phyloP scores from a whole-genome alignment of 2,329 filamentous ascomycete species.

The Colletotrichum sp. region DNA sequence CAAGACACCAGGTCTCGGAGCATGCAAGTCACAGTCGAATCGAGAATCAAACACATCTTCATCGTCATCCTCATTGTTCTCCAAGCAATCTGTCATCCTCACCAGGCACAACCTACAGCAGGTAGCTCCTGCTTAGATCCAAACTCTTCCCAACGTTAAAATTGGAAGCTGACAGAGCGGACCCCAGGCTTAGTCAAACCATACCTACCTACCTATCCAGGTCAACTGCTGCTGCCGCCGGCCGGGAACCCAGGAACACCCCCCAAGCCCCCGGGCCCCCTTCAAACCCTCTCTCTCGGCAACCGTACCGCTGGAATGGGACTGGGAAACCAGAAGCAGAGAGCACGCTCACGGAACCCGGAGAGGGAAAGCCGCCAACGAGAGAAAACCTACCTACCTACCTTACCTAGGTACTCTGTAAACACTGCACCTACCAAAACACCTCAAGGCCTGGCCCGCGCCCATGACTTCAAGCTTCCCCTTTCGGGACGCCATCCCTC shows the following conservation, averaged over 20 bases:
- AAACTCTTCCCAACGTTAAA: background rate
- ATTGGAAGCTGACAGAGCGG: background rate
- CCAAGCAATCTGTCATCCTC: background rate
- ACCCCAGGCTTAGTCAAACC: background rate
- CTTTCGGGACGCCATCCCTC: background rate
- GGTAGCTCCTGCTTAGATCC: background rate
- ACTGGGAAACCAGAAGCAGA: background rate
- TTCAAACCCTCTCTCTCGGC: background rate
- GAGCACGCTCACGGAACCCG: background rate
- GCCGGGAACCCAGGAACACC: background rate
- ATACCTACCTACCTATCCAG: background rate
- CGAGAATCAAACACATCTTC: background rate
- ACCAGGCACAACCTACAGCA: background rate
- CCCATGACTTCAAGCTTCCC: background rate
- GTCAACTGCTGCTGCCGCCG: background rate
- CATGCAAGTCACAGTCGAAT: background rate
- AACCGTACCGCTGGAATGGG: conserved; percentile 9
- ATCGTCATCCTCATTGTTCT: background rate
- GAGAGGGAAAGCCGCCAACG: background rate
- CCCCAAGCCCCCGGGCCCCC: background rate
- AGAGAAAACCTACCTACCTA: background rate
- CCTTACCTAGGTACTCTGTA: too few species aligned
- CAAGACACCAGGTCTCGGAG: background rate
- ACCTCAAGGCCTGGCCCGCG: background rate
- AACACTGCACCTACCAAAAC: background rate